phyloP scores from a whole-genome alignment of 2,329 filamentous ascomycete species.

The Fusarium pilosicola region DNA sequence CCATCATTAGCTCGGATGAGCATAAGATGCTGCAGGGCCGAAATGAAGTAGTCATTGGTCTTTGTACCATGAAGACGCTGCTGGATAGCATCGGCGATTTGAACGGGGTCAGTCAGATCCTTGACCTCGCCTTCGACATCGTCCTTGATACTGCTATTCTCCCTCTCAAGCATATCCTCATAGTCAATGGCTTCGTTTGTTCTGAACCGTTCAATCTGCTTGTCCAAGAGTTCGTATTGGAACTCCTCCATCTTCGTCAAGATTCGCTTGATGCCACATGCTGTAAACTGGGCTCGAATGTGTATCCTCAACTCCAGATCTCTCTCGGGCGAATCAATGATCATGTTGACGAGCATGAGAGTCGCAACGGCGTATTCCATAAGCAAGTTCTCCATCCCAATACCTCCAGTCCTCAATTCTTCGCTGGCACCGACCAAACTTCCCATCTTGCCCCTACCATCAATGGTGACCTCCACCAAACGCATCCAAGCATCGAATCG shows the following conservation, averaged over 20 bases:
- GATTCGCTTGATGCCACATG: slow-evolving; percentile 93
- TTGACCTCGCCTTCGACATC: slow-evolving; percentile 85
- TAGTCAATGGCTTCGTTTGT: slow-evolving; percentile 98
- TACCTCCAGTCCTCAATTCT: slow-evolving; percentile 93
- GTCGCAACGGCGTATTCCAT: slow-evolving; percentile 99
- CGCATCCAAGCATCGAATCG: slow-evolving; percentile 99
- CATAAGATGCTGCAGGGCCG: slow-evolving; percentile 92
- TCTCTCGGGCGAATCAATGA: slow-evolving; percentile 88
- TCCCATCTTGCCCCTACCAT: slow-evolving; percentile 98
- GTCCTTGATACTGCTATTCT: slow-evolving; percentile 91
- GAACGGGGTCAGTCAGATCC: slow-evolving; percentile 90
- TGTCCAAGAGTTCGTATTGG: slow-evolving; percentile 98
- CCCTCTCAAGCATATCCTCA: slow-evolving; percentile 92
- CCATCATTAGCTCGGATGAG: slow-evolving; percentile 91
- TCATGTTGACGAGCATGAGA: slow-evolving; percentile 94
- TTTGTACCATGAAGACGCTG: slow-evolving; percentile 83
- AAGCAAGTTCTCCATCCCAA: slow-evolving; percentile 97
- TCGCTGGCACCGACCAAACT: slow-evolving; percentile 96
- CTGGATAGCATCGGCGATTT: slow-evolving; percentile 95
- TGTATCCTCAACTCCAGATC: slow-evolving; percentile 93
- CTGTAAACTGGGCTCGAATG: slow-evolving; percentile 94
- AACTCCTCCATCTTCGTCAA: slow-evolving; percentile 97
- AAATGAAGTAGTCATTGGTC: slow-evolving; percentile 95
- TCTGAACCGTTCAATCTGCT: slow-evolving; percentile 93
- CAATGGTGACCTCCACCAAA: slow-evolving; percentile 94